Evolutionary conservation across 306 rosid genomes (phyloP).

Genomic region (Acacia crassicarpa): DNA sequence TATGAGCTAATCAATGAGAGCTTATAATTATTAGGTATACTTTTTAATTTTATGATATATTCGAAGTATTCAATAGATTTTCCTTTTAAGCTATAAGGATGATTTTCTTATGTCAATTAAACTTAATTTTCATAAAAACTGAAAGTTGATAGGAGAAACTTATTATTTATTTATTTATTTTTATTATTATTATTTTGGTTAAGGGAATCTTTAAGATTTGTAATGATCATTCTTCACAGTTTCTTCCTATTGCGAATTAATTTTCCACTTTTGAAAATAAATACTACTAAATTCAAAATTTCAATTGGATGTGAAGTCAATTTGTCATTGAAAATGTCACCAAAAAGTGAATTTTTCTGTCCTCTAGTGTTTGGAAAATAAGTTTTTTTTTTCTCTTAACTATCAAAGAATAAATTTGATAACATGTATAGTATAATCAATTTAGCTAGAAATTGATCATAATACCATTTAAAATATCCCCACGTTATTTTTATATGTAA

Average conservation of each 20-base stretch:
- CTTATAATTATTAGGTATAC: not conserved
- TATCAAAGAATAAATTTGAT: not conserved
- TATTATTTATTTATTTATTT: no score
- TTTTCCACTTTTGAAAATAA: slow-evolving; percentile 12
- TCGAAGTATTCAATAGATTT: not conserved
- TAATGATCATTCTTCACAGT: not conserved
- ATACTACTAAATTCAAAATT: not conserved
- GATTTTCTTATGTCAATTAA: not conserved
- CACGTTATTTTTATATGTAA: not conserved
- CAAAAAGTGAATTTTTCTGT: not conserved
- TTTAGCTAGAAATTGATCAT: not conserved
- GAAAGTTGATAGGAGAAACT: not conserved
- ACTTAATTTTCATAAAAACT: not conserved
- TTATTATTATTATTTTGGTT: not conserved
- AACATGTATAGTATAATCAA: not conserved
- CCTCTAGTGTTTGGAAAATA: not conserved
- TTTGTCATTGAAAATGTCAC: not conserved
- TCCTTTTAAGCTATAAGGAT: not conserved
- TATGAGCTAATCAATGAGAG: not conserved
- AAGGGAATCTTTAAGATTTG: not conserved
- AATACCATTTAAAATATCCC: not conserved
- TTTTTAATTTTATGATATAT: not conserved
- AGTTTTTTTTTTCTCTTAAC: not conserved
- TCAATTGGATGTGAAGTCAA: not conserved
- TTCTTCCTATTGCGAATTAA: not conserved